Base-by-base conservation (phyloP, 768 basidiomycete species). In the Royoungia palumana region DNA sequence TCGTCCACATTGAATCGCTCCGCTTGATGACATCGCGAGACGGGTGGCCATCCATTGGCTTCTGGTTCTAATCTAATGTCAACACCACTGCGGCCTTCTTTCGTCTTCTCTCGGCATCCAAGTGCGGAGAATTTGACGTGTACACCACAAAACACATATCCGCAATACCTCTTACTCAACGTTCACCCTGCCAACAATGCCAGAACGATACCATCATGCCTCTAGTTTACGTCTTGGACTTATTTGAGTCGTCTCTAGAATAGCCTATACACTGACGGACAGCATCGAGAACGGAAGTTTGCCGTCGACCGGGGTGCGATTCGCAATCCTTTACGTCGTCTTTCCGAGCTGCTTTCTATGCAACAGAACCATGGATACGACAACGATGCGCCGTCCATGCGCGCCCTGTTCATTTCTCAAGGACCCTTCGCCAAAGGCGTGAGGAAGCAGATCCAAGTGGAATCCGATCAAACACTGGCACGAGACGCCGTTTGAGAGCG, bases 281-380 rank as follows among this genome's bases (percentile, higher is more conserved):
- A 80, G 85, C 56, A 76, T 80, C 14, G 73, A 82, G 54, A 73
- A 74, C 14, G 77, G 85, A 41, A 56, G 40, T 28, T 19, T 62
- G 19, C 73, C 87, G 75, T 80, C 73, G 49, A 89, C 85, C 66
- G 91, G 89, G 28, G 89, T 89, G 62, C 57, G 27, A 39, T 21
- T 35, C 7, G 27, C 24, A 5, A 27, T 25, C 11, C 28, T 28
- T 28, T 13, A 17, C 16, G 12, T 21, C 7, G 10, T 32, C 20
- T 30, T 35, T 41, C 22, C 56, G 34, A 44, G 37, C 41, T 30
- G 48, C 17, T 10, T 19, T 6, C 42, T 35, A 32, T 32, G 16
- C 32, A 44, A 30, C 55, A 89, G 86, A 91, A 82, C 55, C 93
- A 94, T 61, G 92, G 94, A 5, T 95, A 92, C 61, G 91, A 94